These are phyloP conservation scores for Paulownia fortunei DNA, from an alignment of 257 asterid genomes.

Conservation along the genomic window DNA sequence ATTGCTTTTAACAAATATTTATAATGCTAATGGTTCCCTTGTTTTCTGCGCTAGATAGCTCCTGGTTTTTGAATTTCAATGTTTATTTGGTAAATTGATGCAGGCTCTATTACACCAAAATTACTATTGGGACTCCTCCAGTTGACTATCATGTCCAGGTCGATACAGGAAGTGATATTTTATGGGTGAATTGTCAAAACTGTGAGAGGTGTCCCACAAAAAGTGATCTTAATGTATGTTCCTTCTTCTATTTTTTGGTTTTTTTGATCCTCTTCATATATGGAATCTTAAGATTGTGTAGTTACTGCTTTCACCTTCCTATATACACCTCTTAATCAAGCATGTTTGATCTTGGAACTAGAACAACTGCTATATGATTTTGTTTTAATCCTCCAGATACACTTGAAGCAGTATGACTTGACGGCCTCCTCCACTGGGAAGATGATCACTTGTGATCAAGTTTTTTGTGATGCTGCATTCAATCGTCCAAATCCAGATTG, in stretches of 20 bases:
- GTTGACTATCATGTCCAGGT: constrained; percentile 90
- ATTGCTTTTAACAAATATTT: background rate
- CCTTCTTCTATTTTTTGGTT: background rate
- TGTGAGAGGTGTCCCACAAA: constrained; percentile 81
- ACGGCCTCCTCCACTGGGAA: constrained; percentile 76
- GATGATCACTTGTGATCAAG: constrained; percentile 71
- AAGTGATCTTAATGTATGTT: constrained; percentile 81
- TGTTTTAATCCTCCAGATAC: constrained; percentile 58
- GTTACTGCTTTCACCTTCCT: background rate
- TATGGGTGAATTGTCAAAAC: constrained; percentile 93
- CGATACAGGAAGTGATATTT: constrained; percentile 97
- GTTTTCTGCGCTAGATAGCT: background rate
- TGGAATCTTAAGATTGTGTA: constrained; percentile 13
- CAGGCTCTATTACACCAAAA: constrained; percentile 93
- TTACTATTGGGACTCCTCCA: constrained; percentile 93
- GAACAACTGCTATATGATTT: constrained; percentile 22
- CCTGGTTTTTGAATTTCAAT: constrained; percentile 16
- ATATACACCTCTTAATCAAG: background rate
- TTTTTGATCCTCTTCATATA: background rate
- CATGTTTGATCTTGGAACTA: constrained; percentile 15
- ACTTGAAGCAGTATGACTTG: constrained; percentile 74
- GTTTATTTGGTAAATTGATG: constrained; percentile 33
- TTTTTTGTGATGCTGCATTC: constrained; percentile 68
- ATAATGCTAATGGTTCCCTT: background rate
- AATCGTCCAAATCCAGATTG: constrained; percentile 63